A percentile compares a stretch with the other conserved stretches of the same genome.
These are phyloP conservation scores for Didymella lethalis DNA, from an alignment of 2,329 filamentous ascomycete species.

Conservation along the genomic window DNA sequence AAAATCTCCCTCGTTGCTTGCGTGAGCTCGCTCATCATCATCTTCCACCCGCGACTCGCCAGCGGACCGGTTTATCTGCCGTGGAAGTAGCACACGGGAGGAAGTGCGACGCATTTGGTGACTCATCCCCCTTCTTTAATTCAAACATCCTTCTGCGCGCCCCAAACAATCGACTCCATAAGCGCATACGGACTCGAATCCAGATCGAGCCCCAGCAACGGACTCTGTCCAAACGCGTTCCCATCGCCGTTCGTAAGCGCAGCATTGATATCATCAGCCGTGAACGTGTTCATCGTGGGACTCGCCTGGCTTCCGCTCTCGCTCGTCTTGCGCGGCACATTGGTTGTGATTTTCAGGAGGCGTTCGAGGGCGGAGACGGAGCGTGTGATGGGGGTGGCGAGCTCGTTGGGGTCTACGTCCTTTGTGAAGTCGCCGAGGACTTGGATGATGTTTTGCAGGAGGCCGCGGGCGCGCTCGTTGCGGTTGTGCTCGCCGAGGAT, in stretches of 20 bases:
- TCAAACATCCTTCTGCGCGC: slow-evolving; percentile 38
- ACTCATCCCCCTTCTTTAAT: no score
- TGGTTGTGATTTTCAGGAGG: slow-evolving; percentile 47
- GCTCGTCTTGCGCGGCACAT: slow-evolving; percentile 34
- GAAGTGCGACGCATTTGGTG: background rate
- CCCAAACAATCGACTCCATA: slow-evolving; percentile 59
- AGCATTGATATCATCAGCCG: slow-evolving; percentile 49
- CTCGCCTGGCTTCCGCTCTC: slow-evolving; percentile 26
- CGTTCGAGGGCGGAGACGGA: slow-evolving; percentile 57
- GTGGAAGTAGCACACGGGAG: background rate
- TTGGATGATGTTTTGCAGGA: slow-evolving; percentile 57
- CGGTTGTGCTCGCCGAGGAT: slow-evolving; percentile 55
- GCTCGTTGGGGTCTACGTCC: slow-evolving; percentile 57
- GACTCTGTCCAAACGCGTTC: slow-evolving; percentile 43
- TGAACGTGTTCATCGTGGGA: slow-evolving; percentile 44
- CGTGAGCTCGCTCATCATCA: background rate
- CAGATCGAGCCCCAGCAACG: slow-evolving; percentile 49
- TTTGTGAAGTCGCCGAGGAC: slow-evolving; percentile 58
- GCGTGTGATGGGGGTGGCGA: slow-evolving; percentile 57
- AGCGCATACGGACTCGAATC: slow-evolving; percentile 58
- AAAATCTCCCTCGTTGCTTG: background rate
- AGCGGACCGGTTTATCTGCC: background rate
- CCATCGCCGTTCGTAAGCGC: slow-evolving; percentile 45
- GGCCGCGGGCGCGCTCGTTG: slow-evolving; percentile 55
- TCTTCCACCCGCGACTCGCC: background rate